Evolutionary conservation across 2,329 filamentous ascomycete genomes (phyloP), one percentile per base, ranked within the genome.

Genomic region (Ramichloridium luteum): DNA sequence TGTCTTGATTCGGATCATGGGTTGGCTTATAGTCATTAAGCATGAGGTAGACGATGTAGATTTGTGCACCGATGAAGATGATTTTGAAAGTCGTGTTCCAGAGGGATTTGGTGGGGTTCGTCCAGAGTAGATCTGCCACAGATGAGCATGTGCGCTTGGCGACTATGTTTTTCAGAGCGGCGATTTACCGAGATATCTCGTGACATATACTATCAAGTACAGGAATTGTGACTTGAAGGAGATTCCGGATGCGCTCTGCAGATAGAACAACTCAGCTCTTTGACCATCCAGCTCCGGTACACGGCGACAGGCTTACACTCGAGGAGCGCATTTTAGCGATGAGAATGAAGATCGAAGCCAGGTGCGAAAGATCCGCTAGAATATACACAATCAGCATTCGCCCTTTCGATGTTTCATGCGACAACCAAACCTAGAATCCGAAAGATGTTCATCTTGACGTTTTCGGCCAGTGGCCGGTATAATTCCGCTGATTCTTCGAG

Each of bases 221-320:
- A 98, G 72, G 30, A 78, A 83, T 70, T 98, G 90, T 40, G 88
- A 94, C 60, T 98, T 98, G 72, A 98, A 96, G 11, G 90, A 98
- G 60, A 98, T 88, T 49, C 90, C 90, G 25, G 88, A 79, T 58
- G 86, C 93, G 68, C 86, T 94, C 88, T 94, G 55, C n/a, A 13
- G 14, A 13, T 38, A 8, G 23, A 6, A 16, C 3, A 11, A 4
- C 11, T 13, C 13, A 22, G n/a, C 3, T 25, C 17, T 13, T 27
- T 17, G 26, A 15, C 12, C 16, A 13, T 16, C 22, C n/a, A 14
- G 5, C 25, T 12, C 12, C 16, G 22, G 8, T 8, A 23, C 27
- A 12, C 12, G 27, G 17, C 16, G 27, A 9, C 18, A 12, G 30
- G 59, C 76, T 40, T 68, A 94, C 88, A 56, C 83, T 93, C 27